Evolutionary conservation across 164 flowering plant genomes (phyloP), one percentile per base, ranked within the genome.

Genomic region (Taxillus chinensis): DNA sequence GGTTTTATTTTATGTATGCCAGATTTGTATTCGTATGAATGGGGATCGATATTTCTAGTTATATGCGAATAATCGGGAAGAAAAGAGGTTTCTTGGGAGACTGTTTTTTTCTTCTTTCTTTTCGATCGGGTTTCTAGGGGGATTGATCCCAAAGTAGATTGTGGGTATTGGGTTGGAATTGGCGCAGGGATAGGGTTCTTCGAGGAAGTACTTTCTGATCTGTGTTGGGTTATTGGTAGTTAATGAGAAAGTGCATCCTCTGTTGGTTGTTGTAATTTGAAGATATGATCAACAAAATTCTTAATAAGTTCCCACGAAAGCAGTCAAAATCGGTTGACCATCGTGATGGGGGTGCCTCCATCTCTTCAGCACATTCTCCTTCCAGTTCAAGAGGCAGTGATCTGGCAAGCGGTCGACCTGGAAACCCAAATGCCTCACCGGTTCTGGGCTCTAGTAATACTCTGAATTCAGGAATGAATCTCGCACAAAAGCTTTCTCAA

Each of bases 221-320:
- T 45, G 41, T 48, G 9, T 38, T 62, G 41, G 62, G 43, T 64
- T 46, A 12, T 57, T 41, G 6, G 64, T 57, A 27, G 27, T 59
- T 67, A 42, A 49, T 51, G 62, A 45, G 39, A 39, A 62, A 17
- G 65, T 39, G 61, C 51, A 27, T 27, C 27, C 27, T 2, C 27
- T 67, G 49, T 61, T 41, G 3, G 39, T 45, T 27, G 27, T 59
- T 49, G 16, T 41, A 45, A 39, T 40, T 62, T 27, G 61, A 57
- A 75, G 79, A 64, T 40, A 80, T 80, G 83, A 71, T 75, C 66
- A 73, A 79, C 40, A 62, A 73, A 52, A 63, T 78, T 63, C 68
- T 78, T 39, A 70, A 75, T 74, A 73, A 66, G 77, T 66, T 77
- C 49, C 78, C 81, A 2, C 51, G 67, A 62, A 78, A 78, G 75